phyloP scores from a whole-genome alignment of 345 rosid species.

The Angophora floribunda region DNA sequence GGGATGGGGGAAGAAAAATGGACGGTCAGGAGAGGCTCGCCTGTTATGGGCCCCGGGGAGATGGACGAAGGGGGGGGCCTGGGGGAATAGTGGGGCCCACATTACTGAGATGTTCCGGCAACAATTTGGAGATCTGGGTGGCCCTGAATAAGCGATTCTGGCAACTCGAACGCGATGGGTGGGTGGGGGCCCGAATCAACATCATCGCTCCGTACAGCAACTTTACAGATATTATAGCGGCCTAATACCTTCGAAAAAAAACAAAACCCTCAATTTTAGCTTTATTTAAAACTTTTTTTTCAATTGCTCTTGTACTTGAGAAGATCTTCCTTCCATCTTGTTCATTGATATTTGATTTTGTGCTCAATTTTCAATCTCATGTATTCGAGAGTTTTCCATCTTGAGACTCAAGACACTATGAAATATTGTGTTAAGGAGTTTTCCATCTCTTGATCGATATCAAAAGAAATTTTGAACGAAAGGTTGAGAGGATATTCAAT shows the following conservation, averaged over 20 bases:
- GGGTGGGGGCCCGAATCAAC: neutral
- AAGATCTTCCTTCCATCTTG: neutral
- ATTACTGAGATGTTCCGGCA: neutral
- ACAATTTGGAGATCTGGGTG: neutral
- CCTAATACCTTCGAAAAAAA: neutral
- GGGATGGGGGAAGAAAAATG: neutral
- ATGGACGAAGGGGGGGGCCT: neutral
- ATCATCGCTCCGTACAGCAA: neutral
- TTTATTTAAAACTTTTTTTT: too few relatives aligned
- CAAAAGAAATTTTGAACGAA: too few relatives aligned
- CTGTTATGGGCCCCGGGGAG: neutral
- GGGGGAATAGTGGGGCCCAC: neutral
- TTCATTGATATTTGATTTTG: neutral
- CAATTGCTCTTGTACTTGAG: too few relatives aligned
- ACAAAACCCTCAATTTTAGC: neutral
- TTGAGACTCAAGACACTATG: too few relatives aligned
- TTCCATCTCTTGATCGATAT: fast-evolving
- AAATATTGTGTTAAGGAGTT: too few relatives aligned
- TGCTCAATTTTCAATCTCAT: neutral
- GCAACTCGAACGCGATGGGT: neutral
- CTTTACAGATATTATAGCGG: neutral
- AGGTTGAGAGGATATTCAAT: neutral
- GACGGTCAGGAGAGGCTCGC: neutral
- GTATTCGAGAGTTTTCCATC: too few relatives aligned
- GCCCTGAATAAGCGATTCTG: neutral